Evolutionary conservation across 176 grass and related monocot species (phyloP).

Genomic region (Oryza meridionalis): DNA sequence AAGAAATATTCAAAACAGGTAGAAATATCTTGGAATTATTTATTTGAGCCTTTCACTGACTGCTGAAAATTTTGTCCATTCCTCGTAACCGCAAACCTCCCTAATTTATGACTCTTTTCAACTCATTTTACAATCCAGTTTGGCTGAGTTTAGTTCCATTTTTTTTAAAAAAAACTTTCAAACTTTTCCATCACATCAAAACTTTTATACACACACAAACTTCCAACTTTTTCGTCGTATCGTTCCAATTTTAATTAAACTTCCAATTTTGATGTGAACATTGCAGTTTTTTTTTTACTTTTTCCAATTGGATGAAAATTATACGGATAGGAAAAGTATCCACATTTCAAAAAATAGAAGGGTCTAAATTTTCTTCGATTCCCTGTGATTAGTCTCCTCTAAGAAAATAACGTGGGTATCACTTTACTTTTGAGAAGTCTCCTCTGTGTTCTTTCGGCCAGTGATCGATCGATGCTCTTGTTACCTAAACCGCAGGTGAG

Average conservation of each 20-base stretch:
- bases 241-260: too few relatives aligned
- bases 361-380: neutral
- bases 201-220: too few relatives aligned
- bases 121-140: neutral
- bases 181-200: too few relatives aligned
- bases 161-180: too few relatives aligned
- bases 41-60: neutral
- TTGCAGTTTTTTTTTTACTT: too few relatives aligned
- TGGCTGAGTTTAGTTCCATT: too few relatives aligned
- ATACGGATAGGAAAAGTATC: neutral
- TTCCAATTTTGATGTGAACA: too few relatives aligned
- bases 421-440: neutral
- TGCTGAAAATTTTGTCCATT: neutral
- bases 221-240: too few relatives aligned
- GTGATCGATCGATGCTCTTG: neutral
- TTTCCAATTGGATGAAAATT: neutral
- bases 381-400: neutral
- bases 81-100: neutral
- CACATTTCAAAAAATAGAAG: neutral
- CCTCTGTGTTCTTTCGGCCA: neutral
- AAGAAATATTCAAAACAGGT: neutral
- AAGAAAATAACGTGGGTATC: neutral
- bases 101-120: neutral
- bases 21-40: conserved; percentile 43
- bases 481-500: neutral